Evolutionary conservation across 2,329 filamentous ascomycete species (phyloP), one percentile per base, ranked within the genome.

Genomic region (Aspergillus ustus): DNA sequence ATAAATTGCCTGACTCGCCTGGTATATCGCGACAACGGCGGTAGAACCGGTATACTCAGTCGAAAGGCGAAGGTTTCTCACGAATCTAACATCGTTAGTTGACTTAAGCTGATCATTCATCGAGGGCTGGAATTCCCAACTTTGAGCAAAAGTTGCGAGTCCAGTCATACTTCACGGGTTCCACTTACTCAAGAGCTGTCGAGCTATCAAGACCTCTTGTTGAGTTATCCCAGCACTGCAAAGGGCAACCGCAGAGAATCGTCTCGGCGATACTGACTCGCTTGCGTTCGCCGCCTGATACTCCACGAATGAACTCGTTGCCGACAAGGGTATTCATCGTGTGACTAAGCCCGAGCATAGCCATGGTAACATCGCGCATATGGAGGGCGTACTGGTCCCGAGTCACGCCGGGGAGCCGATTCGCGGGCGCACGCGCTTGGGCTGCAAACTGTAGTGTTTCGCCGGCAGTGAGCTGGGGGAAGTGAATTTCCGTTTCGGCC

Each of bases 401-500:
- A 61, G 60, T 80, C 66, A 71, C 80, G 63, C 57, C 77, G 65
- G 72, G 72, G 13, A 75, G 66, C 22, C 75, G 70, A 59, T 75
- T 77, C 8, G 65, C 67, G 20, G 83, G 82, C 3, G 81, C 81
- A 11, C 83, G 77, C 3, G 90, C 90, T 34, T 84, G 82, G 8
- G 91, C 90, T 17, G 91, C 91, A 66, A 93, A 93, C 52, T 86
- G 87, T 48, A 93, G 83, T 1, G 91, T 94, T 69, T 93, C 89
- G 55, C 90, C 90, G 22, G 93, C 90, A 0, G 86, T 89, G 69
- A 94, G 78, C 78, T 89, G 85, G 13, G 91, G 90, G 71, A 93
- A 93, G 77, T 93, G 91, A 4, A 91, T 89, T 72, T 95, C 92
- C 29, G 91, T 88, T 76, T 94, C 91, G 56, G 90, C 90, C 1